Conservation (phyloP, 1,284 basidiomycete species). For the Pseudozyma sp. region DNA sequence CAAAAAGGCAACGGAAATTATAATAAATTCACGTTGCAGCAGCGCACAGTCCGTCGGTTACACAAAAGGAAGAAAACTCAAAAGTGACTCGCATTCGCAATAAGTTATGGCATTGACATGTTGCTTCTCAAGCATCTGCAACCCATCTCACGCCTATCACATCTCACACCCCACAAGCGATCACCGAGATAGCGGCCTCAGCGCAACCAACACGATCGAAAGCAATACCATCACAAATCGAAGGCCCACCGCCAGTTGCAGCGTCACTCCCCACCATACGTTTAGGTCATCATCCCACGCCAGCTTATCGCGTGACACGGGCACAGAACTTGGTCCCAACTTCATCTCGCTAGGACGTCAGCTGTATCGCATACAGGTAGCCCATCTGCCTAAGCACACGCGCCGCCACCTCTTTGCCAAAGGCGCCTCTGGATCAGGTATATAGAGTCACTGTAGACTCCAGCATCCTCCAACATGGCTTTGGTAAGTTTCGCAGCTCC, state of each 20-base stretch:
- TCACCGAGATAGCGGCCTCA: background rate
- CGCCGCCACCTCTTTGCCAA: background rate
- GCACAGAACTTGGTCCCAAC: background rate
- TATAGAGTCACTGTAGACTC: slow-evolving; percentile 2
- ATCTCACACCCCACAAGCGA: background rate
- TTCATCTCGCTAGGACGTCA: background rate
- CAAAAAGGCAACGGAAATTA: background rate
- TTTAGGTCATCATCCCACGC: slow-evolving; percentile 3
- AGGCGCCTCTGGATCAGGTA: background rate
- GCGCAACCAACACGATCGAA: background rate
- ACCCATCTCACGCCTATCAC: background rate
- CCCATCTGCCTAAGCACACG: background rate
- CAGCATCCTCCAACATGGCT: slow-evolving; percentile 25
- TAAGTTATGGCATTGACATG: too few species aligned
- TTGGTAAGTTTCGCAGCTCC: slow-evolving; percentile 23
- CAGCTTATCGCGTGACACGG: background rate
- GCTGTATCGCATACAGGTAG: too few species aligned
- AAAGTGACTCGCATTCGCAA: slow-evolving; percentile 18
- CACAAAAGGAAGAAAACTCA: background rate
- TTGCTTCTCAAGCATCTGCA: background rate
- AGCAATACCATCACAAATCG: background rate
- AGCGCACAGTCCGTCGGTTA: slow-evolving; percentile 13
- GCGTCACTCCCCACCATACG: background rate
- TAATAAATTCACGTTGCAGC: background rate
- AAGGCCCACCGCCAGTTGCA: background rate